Conservation (phyloP, 2,329 filamentous ascomycete genomes). For the Venturia aucupariae region DNA sequence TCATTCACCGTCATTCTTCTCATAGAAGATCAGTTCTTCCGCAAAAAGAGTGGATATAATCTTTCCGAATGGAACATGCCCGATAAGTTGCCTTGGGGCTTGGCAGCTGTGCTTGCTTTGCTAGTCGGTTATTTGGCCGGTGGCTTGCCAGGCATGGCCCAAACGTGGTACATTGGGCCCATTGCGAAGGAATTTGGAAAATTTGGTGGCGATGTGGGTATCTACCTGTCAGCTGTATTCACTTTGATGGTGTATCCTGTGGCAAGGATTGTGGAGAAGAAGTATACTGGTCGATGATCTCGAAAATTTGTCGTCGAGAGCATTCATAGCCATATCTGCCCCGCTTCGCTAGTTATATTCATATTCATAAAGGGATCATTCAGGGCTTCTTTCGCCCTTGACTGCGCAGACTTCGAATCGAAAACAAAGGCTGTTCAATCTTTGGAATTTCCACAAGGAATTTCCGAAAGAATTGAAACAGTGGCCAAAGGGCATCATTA, state of each 20-base stretch:
- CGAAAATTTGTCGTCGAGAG: background rate
- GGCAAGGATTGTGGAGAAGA: constrained; percentile 23
- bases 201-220: constrained; percentile 24
- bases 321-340: background rate
- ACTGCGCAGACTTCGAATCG: too few relatives aligned
- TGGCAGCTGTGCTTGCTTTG: constrained; percentile 32
- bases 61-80: constrained; percentile 38
- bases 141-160: constrained; percentile 50
- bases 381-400: too few relatives aligned
- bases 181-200: constrained; percentile 22
- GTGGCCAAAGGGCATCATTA: too few relatives aligned
- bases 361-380: background rate
- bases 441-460: too few relatives aligned
- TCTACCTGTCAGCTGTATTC: constrained; percentile 22
- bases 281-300: constrained; percentile 14
- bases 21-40: constrained; percentile 37
- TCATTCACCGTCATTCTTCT: constrained; percentile 38
- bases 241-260: constrained; percentile 24
- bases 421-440: too few relatives aligned
- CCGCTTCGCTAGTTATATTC: background rate
- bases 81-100: constrained; percentile 32
- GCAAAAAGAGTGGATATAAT: constrained; percentile 33
- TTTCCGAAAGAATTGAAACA: too few relatives aligned
- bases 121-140: constrained; percentile 30
- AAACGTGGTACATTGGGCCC: constrained; percentile 41